These are phyloP conservation scores for Exidia glandulosa DNA, from an alignment of 768 basidiomycete species.

Conservation along the genomic window DNA sequence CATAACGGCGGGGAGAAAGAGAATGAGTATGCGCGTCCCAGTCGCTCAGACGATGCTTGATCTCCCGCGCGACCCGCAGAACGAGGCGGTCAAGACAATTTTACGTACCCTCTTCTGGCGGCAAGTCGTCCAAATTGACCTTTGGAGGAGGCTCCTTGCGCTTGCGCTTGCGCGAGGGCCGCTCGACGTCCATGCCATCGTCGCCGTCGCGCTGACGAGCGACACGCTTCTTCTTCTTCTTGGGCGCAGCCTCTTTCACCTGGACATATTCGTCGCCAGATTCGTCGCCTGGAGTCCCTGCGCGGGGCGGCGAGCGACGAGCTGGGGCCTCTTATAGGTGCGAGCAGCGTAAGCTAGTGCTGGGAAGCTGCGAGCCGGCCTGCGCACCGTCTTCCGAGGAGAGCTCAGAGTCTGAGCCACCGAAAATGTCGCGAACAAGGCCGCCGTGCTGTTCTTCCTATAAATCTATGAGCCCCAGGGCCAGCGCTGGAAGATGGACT, in stretches of 20 bases:
- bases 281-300: constrained; percentile 24
- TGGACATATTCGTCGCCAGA: constrained; percentile 45
- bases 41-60: too few species aligned
- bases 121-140: constrained; percentile 53
- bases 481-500: too few species aligned
- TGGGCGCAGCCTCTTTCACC: constrained; percentile 11
- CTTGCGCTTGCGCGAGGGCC: constrained; percentile 39
- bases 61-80: neutral
- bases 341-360: too few species aligned
- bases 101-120: constrained; percentile 68
- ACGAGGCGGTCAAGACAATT: neutral
- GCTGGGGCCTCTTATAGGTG: neutral
- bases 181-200: constrained; percentile 24
- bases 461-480: too few species aligned
- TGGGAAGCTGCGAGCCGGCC: neutral
- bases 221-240: constrained; percentile 20
- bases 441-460: constrained; percentile 7
- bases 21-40: too few species aligned
- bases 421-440: constrained; percentile 68
- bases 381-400: constrained; percentile 55
- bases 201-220: constrained; percentile 14
- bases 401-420: constrained; percentile 74
- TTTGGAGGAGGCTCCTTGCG: constrained; percentile 35
- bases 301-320: constrained; percentile 5
- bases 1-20: neutral